Conservation (phyloP, 345 rosid species). For the Lepidium africanum region DNA sequence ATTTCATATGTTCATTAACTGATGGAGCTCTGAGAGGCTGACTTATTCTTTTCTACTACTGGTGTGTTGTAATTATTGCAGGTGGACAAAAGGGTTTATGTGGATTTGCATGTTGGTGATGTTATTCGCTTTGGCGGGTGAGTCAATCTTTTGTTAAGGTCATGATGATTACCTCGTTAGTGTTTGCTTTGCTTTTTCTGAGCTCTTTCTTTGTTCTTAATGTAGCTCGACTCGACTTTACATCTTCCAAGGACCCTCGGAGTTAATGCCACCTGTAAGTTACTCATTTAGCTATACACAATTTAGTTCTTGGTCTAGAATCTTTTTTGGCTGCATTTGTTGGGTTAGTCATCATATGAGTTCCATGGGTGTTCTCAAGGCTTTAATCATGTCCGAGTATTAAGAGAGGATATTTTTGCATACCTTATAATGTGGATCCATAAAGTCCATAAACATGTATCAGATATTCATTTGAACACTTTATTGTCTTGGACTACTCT, state of each 20-base stretch:
- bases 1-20: not conserved
- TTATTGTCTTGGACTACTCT: not conserved
- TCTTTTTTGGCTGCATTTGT: not conserved
- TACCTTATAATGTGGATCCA: not conserved
- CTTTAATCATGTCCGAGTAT: not conserved
- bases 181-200: not conserved
- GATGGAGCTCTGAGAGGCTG: not conserved
- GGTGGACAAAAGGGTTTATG: constrained; percentile 60
- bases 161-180: not conserved
- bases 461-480: not conserved
- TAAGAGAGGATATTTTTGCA: not conserved
- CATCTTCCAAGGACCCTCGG: constrained; percentile 87
- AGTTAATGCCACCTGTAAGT: constrained; percentile 85
- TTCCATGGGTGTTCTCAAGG: not conserved
- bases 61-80: constrained; percentile 25
- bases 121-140: constrained; percentile 91
- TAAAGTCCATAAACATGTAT: not conserved
- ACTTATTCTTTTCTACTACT: not conserved
- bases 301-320: not conserved
- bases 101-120: constrained; percentile 81
- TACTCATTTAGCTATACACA: not conserved
- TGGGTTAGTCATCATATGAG: not conserved
- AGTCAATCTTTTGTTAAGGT: constrained; percentile 25
- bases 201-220: not conserved
- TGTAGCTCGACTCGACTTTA: constrained; percentile 62